Base-by-base conservation (phyloP, 768 basidiomycete genomes). In the Boletus reticuloceps region DNA sequence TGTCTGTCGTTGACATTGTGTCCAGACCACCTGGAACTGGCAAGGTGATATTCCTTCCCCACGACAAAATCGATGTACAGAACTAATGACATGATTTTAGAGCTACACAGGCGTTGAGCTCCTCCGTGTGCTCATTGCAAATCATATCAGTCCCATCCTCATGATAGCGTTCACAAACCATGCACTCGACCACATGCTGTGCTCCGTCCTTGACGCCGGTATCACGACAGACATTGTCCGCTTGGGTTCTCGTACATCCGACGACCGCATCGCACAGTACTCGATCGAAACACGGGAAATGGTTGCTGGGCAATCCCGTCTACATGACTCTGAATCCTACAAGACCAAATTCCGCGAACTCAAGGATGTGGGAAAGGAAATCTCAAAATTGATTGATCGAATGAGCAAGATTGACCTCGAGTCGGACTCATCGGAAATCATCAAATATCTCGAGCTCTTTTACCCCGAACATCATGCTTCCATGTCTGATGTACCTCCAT, bases 141-240 rank as follows among this genome's bases (percentile, higher is more conserved):
- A 81, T 61, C 57, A 75, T 12, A 68, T 84, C 48, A 69, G 74
- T 2, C 86, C 82, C 0, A 83, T 88, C 48, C 71, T 77, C 4
- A 70, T 84, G 61, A 78, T 84, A 27, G 79, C 88, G 0, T 89
- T 84, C 69, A 91, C 89, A 0, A 91, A 91, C 59, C 90, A 91
- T 42, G 89, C 89, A 0, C 75, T 91, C 4, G 89, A 91, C 54
- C 86, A 90, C 58, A 79, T 91, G 72, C 71, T 91, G 2, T 72
- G 72, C 5, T 82, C 82, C 0, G 79, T 90, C 4, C 75, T 91
- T 1, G 86, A 91, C 58, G 80, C 79, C 0, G 65, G 69, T 0
- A 88, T 91, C 58, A 89, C 88, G 0, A 67, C 71, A 0, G 79
- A 82, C 37, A 73, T 91, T 20, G 79, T 90, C 3, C 83, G 90